Percentiles rank a stretch among this genome's conserved stretches.
Conservation (phyloP, 2,329 filamentous ascomycete genomes). For the Hypoxylon sp. region DNA sequence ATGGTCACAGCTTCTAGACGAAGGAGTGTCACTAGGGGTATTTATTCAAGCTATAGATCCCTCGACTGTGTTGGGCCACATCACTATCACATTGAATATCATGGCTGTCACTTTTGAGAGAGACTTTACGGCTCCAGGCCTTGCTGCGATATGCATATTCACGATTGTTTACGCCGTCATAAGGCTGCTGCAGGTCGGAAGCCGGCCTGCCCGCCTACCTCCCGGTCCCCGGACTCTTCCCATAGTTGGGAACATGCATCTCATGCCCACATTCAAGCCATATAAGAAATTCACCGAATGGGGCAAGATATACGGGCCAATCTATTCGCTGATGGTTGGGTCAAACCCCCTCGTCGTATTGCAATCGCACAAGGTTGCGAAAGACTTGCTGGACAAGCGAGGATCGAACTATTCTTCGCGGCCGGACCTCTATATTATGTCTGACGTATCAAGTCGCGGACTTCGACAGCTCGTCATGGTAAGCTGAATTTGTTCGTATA, state of each 20-base stretch:
- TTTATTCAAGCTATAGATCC: background rate
- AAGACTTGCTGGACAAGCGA: slow-evolving; percentile 63
- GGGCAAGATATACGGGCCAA: slow-evolving; percentile 62
- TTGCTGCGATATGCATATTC: slow-evolving; percentile 1
- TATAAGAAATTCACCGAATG: slow-evolving; percentile 63
- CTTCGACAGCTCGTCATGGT: slow-evolving; percentile 12
- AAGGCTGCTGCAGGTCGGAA: background rate
- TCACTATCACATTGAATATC: background rate
- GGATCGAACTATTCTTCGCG: slow-evolving; percentile 62
- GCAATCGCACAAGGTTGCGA: slow-evolving; percentile 57
- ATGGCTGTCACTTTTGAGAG: background rate
- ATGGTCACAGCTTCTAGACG: background rate
- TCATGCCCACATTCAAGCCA: slow-evolving; percentile 56
- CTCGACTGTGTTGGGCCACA: background rate
- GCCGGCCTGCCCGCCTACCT: slow-evolving; percentile 45
- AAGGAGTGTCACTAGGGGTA: background rate
- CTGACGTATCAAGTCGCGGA: slow-evolving; percentile 36
- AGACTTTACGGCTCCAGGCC: background rate
- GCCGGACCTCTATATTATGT: slow-evolving; percentile 57
- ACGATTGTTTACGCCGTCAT: background rate
- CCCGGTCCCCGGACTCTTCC: slow-evolving; percentile 64
- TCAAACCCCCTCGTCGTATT: slow-evolving; percentile 60
- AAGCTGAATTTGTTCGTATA: background rate
- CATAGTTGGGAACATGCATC: slow-evolving; percentile 63
- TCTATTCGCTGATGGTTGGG: slow-evolving; percentile 64